Evolutionary conservation across 257 asterid genomes (phyloP), one percentile per base, ranked within the genome.

Genomic region (Petunia axillaris): DNA sequence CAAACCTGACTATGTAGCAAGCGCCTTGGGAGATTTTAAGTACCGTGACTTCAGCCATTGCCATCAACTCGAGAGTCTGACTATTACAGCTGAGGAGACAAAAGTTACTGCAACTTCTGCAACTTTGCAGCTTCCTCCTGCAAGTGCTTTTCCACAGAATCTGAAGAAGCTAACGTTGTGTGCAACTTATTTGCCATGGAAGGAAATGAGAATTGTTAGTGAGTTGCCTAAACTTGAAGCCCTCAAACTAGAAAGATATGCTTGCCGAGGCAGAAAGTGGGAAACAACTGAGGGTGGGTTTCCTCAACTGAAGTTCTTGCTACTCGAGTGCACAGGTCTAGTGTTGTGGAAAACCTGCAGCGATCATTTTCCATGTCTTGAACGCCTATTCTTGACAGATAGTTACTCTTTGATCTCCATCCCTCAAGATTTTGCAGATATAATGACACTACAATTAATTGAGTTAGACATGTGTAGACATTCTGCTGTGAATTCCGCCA

Each of bases 401-500:
- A 25, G 25, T 25, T 25, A 25, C 25, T 25, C 25, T 25, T 25
- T 25, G 25, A 25, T 25, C 25, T 25, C 25, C 25, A 25, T 25
- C 25, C 25, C 25, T 25, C 25, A 25, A 25, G 25, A 25, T 25
- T 25, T 25, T 25, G 25, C 25, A 25, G 25, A 25, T 25, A 25
- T 25, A 25, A 25, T 25, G 25, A 94, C 93, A 86, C 87, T 97
- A 75, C 98, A 97, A 0, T 93, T 94, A 98, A 98, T 93, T 35
- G 98, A 93, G 85, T 94, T 25, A 25, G 25, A 25, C 25, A 25
- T 25, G 25, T 25, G 25, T 25, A 25, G 25, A 25, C 25, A 25
- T 25, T 25, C 25, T 25, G 25, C 25, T 25, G 25, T 25, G 25
- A 25, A 25, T 25, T 25, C 25, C 25, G 25, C 25, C 25, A 25